A percentile compares a stretch with the other conserved stretches of the same genome.
These are phyloP conservation scores for Eucalyptus erythrocorys DNA, from an alignment of 345 rosid species.

Conservation along the genomic window DNA sequence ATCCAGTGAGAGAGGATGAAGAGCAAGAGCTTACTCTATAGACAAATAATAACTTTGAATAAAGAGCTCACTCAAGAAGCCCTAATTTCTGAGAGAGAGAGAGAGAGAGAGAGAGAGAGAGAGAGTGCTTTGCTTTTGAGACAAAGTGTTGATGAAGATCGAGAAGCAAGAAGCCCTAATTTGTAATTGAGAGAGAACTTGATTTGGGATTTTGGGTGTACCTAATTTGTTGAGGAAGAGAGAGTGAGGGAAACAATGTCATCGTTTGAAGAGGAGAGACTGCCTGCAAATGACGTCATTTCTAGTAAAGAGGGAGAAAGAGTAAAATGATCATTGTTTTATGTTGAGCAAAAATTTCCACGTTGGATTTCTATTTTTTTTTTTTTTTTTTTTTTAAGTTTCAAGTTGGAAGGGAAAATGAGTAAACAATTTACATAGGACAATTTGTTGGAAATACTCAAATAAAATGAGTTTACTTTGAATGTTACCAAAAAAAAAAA, in stretches of 20 bases:
- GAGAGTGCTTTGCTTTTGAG: no score
- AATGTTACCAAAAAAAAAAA: neutral
- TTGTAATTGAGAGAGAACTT: no score
- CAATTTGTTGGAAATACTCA: neutral
- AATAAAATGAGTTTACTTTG: neutral
- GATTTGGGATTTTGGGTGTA: no score
- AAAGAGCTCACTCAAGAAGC: neutral
- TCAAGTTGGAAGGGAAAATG: neutral
- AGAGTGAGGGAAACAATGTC: no score
- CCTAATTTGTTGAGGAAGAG: no score
- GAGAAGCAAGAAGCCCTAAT: no score
- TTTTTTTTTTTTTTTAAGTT: neutral
- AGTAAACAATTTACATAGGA: neutral
- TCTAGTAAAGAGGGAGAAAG: no score
- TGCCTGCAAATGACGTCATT: no score
- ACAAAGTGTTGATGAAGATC: no score
- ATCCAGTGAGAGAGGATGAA: neutral
- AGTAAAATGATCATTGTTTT: neutral
- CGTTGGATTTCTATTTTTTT: neutral
- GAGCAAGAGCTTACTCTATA: neutral
- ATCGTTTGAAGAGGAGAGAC: no score
- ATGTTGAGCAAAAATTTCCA: neutral
- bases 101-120: no score
- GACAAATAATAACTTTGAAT: neutral
- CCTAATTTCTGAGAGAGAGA: neutral